Evolutionary conservation across 1,139 yeast species (phyloP).

Genomic region (Meyerozyma carpophila): DNA sequence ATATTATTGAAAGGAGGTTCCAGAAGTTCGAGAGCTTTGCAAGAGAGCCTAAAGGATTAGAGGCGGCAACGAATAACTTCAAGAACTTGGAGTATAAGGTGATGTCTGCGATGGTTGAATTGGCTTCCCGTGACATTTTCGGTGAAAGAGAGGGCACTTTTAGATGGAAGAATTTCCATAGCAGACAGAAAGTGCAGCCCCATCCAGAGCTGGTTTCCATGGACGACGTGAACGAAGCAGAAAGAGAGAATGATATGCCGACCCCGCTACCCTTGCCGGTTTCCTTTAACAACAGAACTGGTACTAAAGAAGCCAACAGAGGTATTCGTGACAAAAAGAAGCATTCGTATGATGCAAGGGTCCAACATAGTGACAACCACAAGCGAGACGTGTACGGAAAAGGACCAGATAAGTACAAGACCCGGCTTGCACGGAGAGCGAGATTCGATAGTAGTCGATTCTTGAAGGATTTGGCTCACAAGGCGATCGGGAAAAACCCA

Average conservation of each 20-base stretch:
- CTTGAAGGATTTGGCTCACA: conserved; percentile 49
- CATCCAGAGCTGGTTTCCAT: conserved; percentile 16
- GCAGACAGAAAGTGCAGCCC: conserved; percentile 7
- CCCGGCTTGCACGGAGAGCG: conserved; percentile 41
- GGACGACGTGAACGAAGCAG: conserved; percentile 22
- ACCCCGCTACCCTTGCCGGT: conserved; percentile 42
- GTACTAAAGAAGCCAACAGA: conserved; percentile 63
- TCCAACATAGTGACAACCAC: conserved; percentile 62
- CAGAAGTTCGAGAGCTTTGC: conserved; percentile 56
- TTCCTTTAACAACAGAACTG: conserved; percentile 84
- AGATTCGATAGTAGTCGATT: conserved; percentile 51
- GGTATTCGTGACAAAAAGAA: conserved; percentile 84
- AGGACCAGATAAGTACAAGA: conserved; percentile 60
- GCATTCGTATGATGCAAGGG: conserved; percentile 74
- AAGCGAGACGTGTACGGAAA: conserved; percentile 68
- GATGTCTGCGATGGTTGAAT: conserved; percentile 66
- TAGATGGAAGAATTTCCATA: conserved; percentile 42
- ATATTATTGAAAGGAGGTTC: conserved; percentile 75
- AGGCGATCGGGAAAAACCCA: conserved; percentile 36
- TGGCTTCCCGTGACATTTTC: conserved; percentile 65
- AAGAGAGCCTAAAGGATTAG: conserved; percentile 33
- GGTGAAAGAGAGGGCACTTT: conserved; percentile 38
- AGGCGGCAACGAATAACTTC: conserved; percentile 40
- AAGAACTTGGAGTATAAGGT: conserved; percentile 23
- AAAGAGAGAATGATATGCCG: conserved; percentile 20